A percentile compares a stretch with the other conserved stretches of the same genome.
Evolutionary conservation across 139 green algal species (phyloP).

Genomic region (Raphidocelis subcapitata): DNA sequence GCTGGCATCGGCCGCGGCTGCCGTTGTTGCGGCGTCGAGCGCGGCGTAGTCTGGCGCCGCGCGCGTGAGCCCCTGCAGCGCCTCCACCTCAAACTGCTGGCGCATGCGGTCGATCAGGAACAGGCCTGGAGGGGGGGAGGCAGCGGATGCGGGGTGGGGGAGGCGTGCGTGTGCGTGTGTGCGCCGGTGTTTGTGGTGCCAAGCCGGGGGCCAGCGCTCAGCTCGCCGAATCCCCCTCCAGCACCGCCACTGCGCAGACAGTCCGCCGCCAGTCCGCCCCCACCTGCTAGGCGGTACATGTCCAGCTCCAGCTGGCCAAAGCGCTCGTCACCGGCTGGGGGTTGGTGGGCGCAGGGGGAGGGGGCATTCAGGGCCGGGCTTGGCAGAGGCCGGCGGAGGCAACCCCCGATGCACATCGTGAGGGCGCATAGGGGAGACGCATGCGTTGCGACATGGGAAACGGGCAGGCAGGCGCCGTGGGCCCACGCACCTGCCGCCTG

Average conservation of each 20-base stretch:
- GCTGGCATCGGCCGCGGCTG: not conserved
- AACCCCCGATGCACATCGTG: too few relatives aligned
- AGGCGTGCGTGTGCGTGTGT: too few relatives aligned
- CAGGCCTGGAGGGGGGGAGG: constrained; percentile 44
- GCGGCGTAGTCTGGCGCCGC: constrained; percentile 5
- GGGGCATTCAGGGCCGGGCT: too few relatives aligned
- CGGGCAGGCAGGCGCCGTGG: too few relatives aligned
- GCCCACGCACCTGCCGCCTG: constrained; percentile 10
- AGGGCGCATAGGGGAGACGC: too few relatives aligned
- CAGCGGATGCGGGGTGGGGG: too few relatives aligned
- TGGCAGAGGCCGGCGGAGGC: too few relatives aligned
- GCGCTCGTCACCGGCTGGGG: constrained; percentile 15
- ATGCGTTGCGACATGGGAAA: too few relatives aligned
- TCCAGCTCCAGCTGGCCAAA: constrained; percentile 59
- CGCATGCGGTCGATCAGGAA: constrained; percentile 60
- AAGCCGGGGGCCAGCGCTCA: too few relatives aligned
- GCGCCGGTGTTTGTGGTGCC: too few relatives aligned
- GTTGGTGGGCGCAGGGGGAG: too few relatives aligned
- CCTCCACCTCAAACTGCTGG: constrained; percentile 16
- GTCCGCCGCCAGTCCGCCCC: not conserved
- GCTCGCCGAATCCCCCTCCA: too few relatives aligned
- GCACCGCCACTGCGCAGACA: not conserved
- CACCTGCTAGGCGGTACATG: constrained; percentile 54
- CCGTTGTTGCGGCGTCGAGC: not conserved
- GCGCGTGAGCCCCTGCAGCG: not conserved